A percentile compares a stretch with the other conserved stretches of the same genome.
These are phyloP conservation scores for Amaranthus tricolor DNA, from an alignment of 179 eudicot species.

Conservation along the genomic window DNA sequence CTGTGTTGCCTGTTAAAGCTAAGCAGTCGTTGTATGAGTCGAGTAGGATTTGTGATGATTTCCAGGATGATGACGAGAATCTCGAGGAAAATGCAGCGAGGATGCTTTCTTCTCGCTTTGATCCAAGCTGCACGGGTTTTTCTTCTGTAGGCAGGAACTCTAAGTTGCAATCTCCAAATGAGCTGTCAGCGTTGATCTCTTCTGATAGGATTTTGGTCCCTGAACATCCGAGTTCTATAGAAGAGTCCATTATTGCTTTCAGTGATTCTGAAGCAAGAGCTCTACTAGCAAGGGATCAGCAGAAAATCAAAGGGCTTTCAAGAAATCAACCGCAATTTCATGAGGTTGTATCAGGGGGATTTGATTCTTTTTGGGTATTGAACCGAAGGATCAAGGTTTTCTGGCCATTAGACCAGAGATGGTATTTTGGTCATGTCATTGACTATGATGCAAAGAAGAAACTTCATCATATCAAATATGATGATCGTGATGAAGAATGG, in stretches of 20 bases:
- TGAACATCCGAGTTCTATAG: conserved; percentile 29
- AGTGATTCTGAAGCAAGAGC: conserved; percentile 59
- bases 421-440: conserved; percentile 82
- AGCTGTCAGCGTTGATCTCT: conserved; percentile 29
- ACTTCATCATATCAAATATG: conserved; percentile 82
- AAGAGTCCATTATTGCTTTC: conserved; percentile 40
- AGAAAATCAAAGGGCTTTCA: conserved; percentile 44
- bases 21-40: conserved; percentile 37
- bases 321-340: conserved; percentile 76
- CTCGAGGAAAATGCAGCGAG: conserved; percentile 93
- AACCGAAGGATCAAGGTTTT: conserved; percentile 75
- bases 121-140: conserved; percentile 74
- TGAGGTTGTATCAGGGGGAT: conserved; percentile 50
- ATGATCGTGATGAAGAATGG: conserved; percentile 95
- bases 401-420: conserved; percentile 95
- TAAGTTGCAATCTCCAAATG: conserved; percentile 34
- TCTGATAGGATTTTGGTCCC: conserved; percentile 30
- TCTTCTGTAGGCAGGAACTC: conserved; percentile 44
- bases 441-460: conserved; percentile 59
- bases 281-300: conserved; percentile 55
- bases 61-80: conserved; percentile 76
- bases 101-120: conserved; percentile 98
- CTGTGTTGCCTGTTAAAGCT: conserved; percentile 30
- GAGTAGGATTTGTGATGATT: conserved; percentile 30
- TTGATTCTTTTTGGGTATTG: conserved; percentile 71